Evolutionary conservation across 177 flowering plant genomes (phyloP).

Genomic region (Tripterygium wilfordii): DNA sequence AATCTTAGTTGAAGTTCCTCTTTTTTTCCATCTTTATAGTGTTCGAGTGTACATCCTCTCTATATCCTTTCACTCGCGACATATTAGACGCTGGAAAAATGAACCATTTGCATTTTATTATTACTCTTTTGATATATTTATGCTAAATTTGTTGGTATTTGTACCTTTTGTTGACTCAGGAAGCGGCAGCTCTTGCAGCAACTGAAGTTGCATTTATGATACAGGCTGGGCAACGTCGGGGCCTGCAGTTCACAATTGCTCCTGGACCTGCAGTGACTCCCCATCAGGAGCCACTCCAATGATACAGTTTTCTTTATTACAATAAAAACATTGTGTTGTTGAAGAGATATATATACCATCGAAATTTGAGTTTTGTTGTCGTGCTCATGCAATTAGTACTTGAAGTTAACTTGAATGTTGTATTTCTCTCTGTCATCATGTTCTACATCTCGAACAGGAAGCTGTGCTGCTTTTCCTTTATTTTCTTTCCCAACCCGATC

Average conservation of each 20-base stretch:
- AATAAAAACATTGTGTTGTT: not conserved
- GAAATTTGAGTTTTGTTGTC: too few species aligned
- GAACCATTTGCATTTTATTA: not conserved
- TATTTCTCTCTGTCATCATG: too few species aligned
- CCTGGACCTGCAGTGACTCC: constrained; percentile 26
- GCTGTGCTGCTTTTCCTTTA: too few species aligned
- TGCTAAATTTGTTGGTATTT: too few species aligned
- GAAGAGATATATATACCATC: not conserved
- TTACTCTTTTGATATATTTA: not conserved
- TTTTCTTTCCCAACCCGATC: too few species aligned
- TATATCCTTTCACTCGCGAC: too few species aligned
- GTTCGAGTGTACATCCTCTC: not conserved
- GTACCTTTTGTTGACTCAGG: constrained; percentile 31
- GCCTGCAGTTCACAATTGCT: constrained; percentile 42
- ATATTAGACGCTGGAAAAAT: not conserved
- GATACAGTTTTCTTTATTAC: too few species aligned
- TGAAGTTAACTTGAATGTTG: too few species aligned
- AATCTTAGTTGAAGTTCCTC: too few species aligned
- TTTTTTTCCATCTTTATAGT: not conserved
- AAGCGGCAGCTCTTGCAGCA: constrained; percentile 51
- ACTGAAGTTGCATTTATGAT: constrained; percentile 48
- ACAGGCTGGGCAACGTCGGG: constrained; percentile 39
- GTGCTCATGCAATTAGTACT: too few species aligned
- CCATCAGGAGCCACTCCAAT: constrained; percentile 30
- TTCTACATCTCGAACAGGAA: too few species aligned